phyloP scores from a whole-genome alignment of 192 early-diverging fungal genomes.

The Entomortierella beljakovae region DNA sequence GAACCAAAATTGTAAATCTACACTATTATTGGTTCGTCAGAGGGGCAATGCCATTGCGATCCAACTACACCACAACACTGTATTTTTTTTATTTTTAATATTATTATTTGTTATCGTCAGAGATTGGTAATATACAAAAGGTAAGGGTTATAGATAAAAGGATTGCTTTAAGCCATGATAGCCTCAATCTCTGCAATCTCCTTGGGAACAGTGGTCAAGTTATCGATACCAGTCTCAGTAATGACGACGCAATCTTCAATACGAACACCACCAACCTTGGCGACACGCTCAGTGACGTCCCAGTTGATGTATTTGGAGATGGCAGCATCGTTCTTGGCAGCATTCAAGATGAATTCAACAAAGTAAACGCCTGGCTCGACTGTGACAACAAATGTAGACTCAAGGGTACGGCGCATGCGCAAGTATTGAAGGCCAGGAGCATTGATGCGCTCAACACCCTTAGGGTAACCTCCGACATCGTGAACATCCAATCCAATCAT shows the following conservation, averaged over 20 bases:
- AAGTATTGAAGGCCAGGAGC: conserved; percentile 79
- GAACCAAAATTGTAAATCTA: no score
- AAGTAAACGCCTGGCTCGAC: conserved; percentile 97
- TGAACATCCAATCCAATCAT: conserved; percentile 93
- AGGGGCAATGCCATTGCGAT: no score
- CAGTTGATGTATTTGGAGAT: conserved; percentile 74
- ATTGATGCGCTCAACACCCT: conserved; percentile 75
- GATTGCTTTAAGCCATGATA: conserved; percentile 52
- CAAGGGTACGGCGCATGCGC: conserved; percentile 74
- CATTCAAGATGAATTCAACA: conserved; percentile 78
- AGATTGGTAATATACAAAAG: conserved; percentile 8
- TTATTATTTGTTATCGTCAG: no score
- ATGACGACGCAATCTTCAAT: conserved; percentile 94
- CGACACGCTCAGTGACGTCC: conserved; percentile 73
- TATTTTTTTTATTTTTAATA: neutral
- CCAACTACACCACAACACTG: neutral
- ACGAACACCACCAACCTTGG: conserved; percentile 87
- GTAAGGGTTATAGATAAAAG: neutral
- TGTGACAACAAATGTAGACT: conserved; percentile 87
- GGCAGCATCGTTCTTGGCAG: conserved; percentile 66
- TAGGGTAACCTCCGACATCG: conserved; percentile 90
- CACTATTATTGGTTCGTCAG: no score
- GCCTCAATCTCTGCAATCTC: conserved; percentile 84
- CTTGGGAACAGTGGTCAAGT: conserved; percentile 87
- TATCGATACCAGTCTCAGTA: conserved; percentile 83